phyloP scores from a whole-genome alignment of 805 yeast genomes.

The Suhomyces pyralidae region DNA sequence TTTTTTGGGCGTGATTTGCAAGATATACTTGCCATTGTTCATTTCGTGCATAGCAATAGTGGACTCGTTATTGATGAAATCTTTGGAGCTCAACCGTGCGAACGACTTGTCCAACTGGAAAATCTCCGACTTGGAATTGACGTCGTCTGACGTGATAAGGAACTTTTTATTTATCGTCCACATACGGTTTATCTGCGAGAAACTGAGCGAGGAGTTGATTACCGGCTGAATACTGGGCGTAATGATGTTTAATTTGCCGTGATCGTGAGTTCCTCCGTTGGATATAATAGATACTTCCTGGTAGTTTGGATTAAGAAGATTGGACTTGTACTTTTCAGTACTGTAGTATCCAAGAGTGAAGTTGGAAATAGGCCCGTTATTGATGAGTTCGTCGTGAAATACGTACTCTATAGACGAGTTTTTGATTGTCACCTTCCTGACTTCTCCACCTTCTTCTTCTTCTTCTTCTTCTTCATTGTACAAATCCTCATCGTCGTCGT shows the following conservation, averaged over 20 bases:
- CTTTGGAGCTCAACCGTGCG: slow-evolving; percentile 56
- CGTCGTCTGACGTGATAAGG: slow-evolving; percentile 68
- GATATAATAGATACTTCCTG: slow-evolving; percentile 67
- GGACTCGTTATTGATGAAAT: slow-evolving; percentile 58
- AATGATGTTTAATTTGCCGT: slow-evolving; percentile 58
- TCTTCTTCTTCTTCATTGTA: slow-evolving; percentile 35
- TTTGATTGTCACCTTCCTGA: not conserved
- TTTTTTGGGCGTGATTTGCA: slow-evolving; percentile 71
- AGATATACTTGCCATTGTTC: slow-evolving; percentile 52
- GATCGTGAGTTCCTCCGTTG: slow-evolving; percentile 59
- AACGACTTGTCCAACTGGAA: slow-evolving; percentile 62
- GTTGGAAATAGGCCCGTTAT: slow-evolving; percentile 71
- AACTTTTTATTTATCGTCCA: slow-evolving; percentile 70
- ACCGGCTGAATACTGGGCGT: slow-evolving; percentile 67
- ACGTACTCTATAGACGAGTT: slow-evolving; percentile 6
- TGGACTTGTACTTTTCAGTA: slow-evolving; percentile 52
- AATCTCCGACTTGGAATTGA: slow-evolving; percentile 62
- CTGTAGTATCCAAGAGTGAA: slow-evolving; percentile 63
- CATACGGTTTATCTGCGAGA: slow-evolving; percentile 67
- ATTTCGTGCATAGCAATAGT: slow-evolving; percentile 69
- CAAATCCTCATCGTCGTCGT: slow-evolving; percentile 40
- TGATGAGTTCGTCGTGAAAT: slow-evolving; percentile 50
- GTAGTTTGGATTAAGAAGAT: slow-evolving; percentile 64
- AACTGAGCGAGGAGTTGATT: slow-evolving; percentile 64
- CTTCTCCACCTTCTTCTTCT: slow-evolving; percentile 24